Conservation (phyloP, 2,329 filamentous ascomycete species). For the Neoscytalidium dimidiatum region DNA sequence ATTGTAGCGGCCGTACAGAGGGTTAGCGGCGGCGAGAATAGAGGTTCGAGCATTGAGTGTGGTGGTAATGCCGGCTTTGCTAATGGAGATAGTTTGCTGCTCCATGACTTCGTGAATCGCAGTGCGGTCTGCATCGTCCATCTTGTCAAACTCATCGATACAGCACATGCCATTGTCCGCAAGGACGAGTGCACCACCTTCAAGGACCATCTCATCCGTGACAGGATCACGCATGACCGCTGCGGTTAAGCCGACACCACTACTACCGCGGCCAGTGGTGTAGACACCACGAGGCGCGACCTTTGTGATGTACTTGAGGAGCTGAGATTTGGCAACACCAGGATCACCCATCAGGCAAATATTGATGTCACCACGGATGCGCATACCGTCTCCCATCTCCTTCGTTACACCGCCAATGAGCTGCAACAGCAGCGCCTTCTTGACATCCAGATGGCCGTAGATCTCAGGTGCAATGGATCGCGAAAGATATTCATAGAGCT, state of each 20-base stretch:
- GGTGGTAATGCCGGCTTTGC: slow-evolving; percentile 92
- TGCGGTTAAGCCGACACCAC: slow-evolving; percentile 78
- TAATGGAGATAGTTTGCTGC: slow-evolving; percentile 83
- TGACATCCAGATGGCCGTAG: slow-evolving; percentile 93
- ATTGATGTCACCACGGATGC: slow-evolving; percentile 98
- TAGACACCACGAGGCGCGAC: slow-evolving; percentile 91
- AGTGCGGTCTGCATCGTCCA: slow-evolving; percentile 81
- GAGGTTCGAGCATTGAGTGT: slow-evolving; percentile 95
- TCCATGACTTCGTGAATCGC: slow-evolving; percentile 90
- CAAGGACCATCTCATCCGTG: slow-evolving; percentile 81
- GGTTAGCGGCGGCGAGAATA: slow-evolving; percentile 94
- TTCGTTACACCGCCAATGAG: slow-evolving; percentile 96
- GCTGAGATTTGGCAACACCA: slow-evolving; percentile 97
- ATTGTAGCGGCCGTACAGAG: slow-evolving; percentile 97
- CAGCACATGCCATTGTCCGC: slow-evolving; percentile 85
- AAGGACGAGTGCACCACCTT: slow-evolving; percentile 76
- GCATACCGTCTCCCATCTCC: slow-evolving; percentile 97
- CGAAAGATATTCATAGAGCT: slow-evolving; percentile 93
- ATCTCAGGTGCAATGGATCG: slow-evolving; percentile 98
- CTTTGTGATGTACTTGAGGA: slow-evolving; percentile 98
- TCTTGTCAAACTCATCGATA: slow-evolving; percentile 88
- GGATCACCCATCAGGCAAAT: slow-evolving; percentile 99
- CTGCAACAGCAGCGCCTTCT: slow-evolving; percentile 93
- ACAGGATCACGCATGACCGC: slow-evolving; percentile 83
- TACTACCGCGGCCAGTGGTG: slow-evolving; percentile 78